phyloP scores from a whole-genome alignment of 2,329 filamentous ascomycete genomes.

The Colletotrichum zoysiae region DNA sequence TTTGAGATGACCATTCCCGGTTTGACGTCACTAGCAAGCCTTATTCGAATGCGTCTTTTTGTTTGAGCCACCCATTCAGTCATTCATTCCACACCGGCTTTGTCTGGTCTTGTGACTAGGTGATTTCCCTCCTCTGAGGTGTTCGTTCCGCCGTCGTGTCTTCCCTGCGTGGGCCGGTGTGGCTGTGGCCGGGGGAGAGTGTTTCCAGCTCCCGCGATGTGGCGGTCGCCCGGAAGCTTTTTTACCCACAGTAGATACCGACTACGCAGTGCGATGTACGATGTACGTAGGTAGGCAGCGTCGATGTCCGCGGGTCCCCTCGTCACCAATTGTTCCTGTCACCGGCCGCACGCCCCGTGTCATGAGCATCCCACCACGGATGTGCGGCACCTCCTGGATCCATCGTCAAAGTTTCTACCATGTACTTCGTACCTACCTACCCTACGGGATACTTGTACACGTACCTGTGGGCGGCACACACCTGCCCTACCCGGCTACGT shows the following conservation, averaged over 20 bases:
- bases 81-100: neutral
- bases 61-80: neutral
- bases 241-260: conserved; percentile 6
- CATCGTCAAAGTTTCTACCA: conserved; percentile 30
- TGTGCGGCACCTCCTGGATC: conserved; percentile 33
- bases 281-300: neutral
- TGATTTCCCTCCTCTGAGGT: neutral
- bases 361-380: conserved; percentile 31
- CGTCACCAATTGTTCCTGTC: neutral
- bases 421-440: neutral
- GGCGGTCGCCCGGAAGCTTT: conserved; percentile 37
- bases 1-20: conserved; percentile 4
- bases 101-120: neutral
- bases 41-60: neutral
- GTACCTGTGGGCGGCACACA: neutral
- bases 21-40: conserved; percentile 31
- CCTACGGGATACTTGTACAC: too few species aligned
- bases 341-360: conserved; percentile 11
- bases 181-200: conserved; percentile 13
- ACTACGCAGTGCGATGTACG: too few species aligned
- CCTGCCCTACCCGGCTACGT: conserved; percentile 18
- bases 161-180: conserved; percentile 30
- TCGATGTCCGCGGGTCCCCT: neutral
- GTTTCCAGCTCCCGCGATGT: conserved; percentile 22
- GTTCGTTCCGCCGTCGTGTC: neutral